These are phyloP conservation scores for Bonia amplexicaulis DNA, from an alignment of 176 grass and related monocot species.

Conservation along the genomic window DNA sequence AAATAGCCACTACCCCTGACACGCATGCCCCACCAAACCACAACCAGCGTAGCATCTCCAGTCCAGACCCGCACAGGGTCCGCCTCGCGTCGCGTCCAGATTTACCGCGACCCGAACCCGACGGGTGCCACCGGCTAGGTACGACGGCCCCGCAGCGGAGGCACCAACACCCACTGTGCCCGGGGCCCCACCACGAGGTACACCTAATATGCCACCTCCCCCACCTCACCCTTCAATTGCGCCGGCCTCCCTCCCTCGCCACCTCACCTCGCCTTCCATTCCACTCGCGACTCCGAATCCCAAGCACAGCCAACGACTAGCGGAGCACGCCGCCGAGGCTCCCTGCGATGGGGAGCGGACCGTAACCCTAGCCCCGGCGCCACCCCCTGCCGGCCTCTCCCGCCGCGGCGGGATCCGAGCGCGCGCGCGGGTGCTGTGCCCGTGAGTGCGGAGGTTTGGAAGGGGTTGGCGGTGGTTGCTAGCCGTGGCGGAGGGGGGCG, in stretches of 20 bases:
- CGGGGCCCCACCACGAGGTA: slow-evolving; percentile 6
- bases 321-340: slow-evolving; percentile 2
- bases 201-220: slow-evolving; percentile 33
- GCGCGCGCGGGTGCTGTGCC: not conserved
- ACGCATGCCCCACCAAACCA: not conserved
- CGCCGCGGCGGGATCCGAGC: slow-evolving; percentile 31
- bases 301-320: not conserved
- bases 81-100: too few species aligned
- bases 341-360: not conserved
- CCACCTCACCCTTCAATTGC: not conserved
- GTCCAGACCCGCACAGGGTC: not conserved
- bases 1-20: not conserved
- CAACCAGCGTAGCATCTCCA: not conserved
- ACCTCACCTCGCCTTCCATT: not conserved
- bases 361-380: not conserved
- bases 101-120: not conserved
- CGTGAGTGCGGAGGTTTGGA: not conserved
- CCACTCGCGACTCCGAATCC: not conserved
- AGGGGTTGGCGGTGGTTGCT: not conserved
- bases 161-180: slow-evolving; percentile 10
- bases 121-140: not conserved
- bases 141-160: not conserved
- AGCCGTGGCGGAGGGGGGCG: not conserved
- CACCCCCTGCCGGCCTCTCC: not conserved
- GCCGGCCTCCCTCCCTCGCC: not conserved